Base-by-base conservation (phyloP, 2,329 filamentous ascomycete genomes). In the Byssochlamys sp. region DNA sequence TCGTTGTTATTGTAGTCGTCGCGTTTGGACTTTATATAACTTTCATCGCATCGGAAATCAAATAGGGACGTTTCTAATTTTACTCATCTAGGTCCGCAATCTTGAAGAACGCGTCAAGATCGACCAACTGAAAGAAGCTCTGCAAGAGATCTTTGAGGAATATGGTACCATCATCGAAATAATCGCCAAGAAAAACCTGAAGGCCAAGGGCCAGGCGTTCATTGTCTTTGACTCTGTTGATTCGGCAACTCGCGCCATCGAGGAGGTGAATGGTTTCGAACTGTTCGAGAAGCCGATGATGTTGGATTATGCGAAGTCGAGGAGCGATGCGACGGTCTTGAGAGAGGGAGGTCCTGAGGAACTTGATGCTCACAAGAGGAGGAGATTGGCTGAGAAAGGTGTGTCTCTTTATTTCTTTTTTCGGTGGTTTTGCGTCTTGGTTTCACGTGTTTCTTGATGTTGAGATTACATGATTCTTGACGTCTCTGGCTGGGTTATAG, bases 141-240 rank as follows among this genome's bases (percentile, higher is more conserved):
- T 99, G 14, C 77, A 76, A 25, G 84, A 86, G 61, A 81, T 97
- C 67, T 97, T 97, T 76, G 85, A 85, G 61, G 89, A 95, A 73
- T 96, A 94, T 74, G 94, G 94, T 62, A 86, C 80, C 58, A 84
- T 96, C 60, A 76, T 95, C 65, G 91, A 96, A 61, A 84, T 96
- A 55, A 83, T 95, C 59, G 89, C 89, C 51, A 95, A 95, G 78
- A 90, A 84, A 62, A 96, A 95, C 72, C 75, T 97, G 29, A 91
- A 89, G 71, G 89, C 90, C 50, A 96, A 95, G 72, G 94, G 94
- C 11, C 94, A 99, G 75, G 94, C 94, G 0, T 99, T 99, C 70
- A 77, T 99, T 54, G 91, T 97, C 52, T 97, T 91, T 71, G 90
- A 95, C 66, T 82, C 80, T 60, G 78, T 87, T n/a, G 88, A 91